Evolutionary conservation across 2,329 filamentous ascomycete genomes (phyloP).

Genomic region (Diaporthe citrichinensis): DNA sequence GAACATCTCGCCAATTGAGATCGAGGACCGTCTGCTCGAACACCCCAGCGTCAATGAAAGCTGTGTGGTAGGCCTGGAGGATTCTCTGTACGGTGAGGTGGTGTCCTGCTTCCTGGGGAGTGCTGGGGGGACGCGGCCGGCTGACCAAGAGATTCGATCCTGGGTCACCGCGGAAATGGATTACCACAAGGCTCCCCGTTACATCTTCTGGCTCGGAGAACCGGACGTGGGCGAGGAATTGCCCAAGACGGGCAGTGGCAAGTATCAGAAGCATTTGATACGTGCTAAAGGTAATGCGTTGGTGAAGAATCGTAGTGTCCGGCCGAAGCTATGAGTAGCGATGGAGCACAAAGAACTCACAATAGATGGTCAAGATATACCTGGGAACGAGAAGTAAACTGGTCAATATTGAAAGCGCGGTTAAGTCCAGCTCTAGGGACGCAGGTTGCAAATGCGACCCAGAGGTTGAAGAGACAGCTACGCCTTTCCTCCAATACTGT

Average conservation of each 20-base stretch:
- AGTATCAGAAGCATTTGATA: conserved; percentile 23
- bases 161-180: conserved; percentile 15
- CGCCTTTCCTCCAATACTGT: too few relatives aligned
- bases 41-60: background rate
- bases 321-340: background rate
- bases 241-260: background rate
- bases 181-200: background rate
- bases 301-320: background rate
- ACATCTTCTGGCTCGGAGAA: conserved; percentile 19
- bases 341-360: background rate
- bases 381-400: background rate
- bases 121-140: background rate
- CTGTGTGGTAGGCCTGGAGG: conserved; percentile 11
- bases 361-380: background rate
- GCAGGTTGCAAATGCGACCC: background rate
- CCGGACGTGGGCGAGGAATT: background rate
- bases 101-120: background rate
- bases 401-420: background rate
- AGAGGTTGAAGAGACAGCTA: too few relatives aligned
- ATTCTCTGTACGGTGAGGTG: conserved; percentile 6
- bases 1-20: conserved; percentile 10
- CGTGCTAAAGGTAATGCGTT: background rate
- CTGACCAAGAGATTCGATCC: background rate
- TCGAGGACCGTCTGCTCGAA: background rate
- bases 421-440: background rate